phyloP scores from a whole-genome alignment of 2,329 filamentous ascomycete genomes.

The Verticillium dahliae region DNA sequence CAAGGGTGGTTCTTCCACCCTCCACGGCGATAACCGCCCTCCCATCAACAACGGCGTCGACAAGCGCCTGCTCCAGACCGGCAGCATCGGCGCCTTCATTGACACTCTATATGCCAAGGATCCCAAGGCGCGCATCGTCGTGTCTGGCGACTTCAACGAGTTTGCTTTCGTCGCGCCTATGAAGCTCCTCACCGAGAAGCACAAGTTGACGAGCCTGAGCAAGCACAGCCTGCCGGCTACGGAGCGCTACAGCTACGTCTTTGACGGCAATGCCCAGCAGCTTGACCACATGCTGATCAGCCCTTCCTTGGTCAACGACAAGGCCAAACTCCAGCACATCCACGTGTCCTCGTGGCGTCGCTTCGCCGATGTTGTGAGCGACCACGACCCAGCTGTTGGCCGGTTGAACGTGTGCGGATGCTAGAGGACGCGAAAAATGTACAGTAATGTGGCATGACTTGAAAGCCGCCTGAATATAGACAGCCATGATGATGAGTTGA shows the following conservation, averaged over 20 bases:
- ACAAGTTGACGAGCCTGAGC: conserved; percentile 56
- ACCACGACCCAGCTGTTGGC: conserved; percentile 65
- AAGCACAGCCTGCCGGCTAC: conserved; percentile 40
- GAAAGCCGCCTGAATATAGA: not conserved
- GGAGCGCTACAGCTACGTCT: conserved; percentile 67
- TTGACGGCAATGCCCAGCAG: conserved; percentile 62
- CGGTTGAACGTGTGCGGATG: conserved; percentile 52
- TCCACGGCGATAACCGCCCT: conserved; percentile 60
- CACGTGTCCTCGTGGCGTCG: conserved; percentile 66
- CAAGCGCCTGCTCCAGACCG: conserved; percentile 48
- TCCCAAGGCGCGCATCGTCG: conserved; percentile 49
- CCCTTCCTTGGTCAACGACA: conserved; percentile 34
- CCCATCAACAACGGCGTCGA: conserved; percentile 60
- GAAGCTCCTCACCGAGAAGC: conserved; percentile 42
- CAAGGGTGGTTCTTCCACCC: conserved; percentile 58
- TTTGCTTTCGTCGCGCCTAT: conserved; percentile 58
- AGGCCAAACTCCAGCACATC: conserved; percentile 54
- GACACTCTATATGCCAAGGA: conserved; percentile 50
- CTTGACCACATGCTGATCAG: conserved; percentile 67
- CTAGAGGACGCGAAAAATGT: conserved; percentile 1
- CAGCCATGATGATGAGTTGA: not conserved
- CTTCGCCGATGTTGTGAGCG: conserved; percentile 49
- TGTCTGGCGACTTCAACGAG: conserved; percentile 67
- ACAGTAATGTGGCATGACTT: not conserved
- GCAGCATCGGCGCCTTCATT: conserved; percentile 54